Evolutionary conservation across 1,284 basidiomycete species (phyloP), one percentile per base, ranked within the genome.

Genomic region (Fistulinella cinereoalba): DNA sequence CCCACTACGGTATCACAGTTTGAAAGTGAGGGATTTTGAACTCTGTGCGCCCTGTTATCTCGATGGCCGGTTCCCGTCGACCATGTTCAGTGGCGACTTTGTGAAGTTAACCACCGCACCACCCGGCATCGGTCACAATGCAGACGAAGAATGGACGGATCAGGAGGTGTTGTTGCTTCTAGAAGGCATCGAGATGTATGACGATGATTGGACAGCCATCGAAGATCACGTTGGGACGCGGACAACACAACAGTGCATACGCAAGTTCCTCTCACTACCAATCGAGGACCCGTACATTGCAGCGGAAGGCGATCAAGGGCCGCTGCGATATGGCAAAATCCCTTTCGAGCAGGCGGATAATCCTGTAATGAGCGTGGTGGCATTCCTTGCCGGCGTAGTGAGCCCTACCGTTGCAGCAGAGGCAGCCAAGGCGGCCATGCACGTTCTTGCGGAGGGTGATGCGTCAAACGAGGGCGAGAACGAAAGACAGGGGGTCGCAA

Each of bases 1-100:
- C 27, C 10, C 27, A 28, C 27, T 88, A 16, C 86, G 95, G 19
- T 99, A 98, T 68, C 92, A 97, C 69, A 93, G 88, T 16, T 79
- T 97, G 56, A 97, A 95, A 65, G 84, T 88, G 58, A 92, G 93
- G 62, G 88, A 92, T 64, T 90, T 94, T 64, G 88, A 91, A 56
- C 78, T 97, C 33, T 96, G 93, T 58, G 79, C 86, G 9, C 76
- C 89, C 16, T 98, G 96, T 70, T 99, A 98, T 69, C 83, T 94
- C 47, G 92, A 96, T 52, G 96, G 96, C 2, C 88, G 96, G 34
- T 99, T 99, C 78, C 94, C 96, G 0, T 90, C 89, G 3, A 85
- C 82, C 38, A 94, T 99, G 89, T 97, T 93, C 74, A 92, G 90
- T 43, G 96, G 95, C 27, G 95, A 98, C 72, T 99, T 99, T 71